Percentiles rank a stretch among this genome's conserved stretches.
These are phyloP conservation scores for Pezicula carpinea DNA, from an alignment of 2,329 filamentous ascomycete genomes.

Conservation along the genomic window DNA sequence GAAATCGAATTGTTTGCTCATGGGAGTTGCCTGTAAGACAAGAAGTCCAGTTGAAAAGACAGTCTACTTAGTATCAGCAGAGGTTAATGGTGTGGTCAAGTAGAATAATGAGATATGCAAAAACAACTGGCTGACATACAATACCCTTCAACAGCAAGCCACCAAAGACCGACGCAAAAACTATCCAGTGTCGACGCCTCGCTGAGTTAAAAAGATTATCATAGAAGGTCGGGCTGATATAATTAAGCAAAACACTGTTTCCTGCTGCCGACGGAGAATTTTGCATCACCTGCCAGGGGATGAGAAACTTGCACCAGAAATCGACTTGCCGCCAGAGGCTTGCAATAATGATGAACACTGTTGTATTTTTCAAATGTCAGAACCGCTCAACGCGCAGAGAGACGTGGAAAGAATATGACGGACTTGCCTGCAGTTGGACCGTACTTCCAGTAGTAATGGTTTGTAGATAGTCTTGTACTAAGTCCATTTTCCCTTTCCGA, in stretches of 20 bases:
- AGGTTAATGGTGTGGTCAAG: no score
- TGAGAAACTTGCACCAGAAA: neutral
- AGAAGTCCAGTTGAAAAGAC: no score
- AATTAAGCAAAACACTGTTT: neutral
- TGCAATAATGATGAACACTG: neutral
- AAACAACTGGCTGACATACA: no score
- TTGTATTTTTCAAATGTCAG: neutral
- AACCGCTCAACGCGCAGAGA: neutral
- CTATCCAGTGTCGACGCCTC: no score
- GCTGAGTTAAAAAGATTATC: no score
- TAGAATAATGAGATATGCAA: no score
- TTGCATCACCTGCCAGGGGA: neutral
- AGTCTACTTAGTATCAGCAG: no score
- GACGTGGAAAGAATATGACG: neutral
- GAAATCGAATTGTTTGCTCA: no score
- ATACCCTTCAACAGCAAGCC: no score
- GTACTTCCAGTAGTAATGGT: constrained; percentile 3
- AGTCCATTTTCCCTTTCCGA: neutral
- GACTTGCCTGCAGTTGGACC: constrained; percentile 1
- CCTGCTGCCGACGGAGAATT: neutral
- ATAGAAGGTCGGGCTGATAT: neutral
- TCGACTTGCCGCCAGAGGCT: neutral
- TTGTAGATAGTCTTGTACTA: neutral
- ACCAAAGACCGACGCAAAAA: no score
- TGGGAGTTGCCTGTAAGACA: no score